These are phyloP conservation scores for Aspergillus bertholletiae DNA, from an alignment of 495 filamentous ascomycete species.

Conservation along the genomic window DNA sequence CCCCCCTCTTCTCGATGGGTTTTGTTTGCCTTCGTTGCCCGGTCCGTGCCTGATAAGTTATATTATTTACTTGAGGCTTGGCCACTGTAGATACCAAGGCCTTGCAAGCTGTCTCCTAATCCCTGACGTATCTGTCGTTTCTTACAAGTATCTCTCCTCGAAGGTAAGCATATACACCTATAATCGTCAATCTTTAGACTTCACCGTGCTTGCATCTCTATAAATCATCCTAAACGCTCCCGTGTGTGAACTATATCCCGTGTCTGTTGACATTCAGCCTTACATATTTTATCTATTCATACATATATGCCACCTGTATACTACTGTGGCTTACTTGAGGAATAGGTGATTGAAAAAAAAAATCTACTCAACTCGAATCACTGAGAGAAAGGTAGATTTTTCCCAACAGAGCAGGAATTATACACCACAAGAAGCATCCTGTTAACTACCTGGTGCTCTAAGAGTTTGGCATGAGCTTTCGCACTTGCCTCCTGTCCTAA, in stretches of 20 bases:
- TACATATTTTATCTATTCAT: background rate
- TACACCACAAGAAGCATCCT: background rate
- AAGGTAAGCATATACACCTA: background rate
- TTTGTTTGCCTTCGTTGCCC: background rate
- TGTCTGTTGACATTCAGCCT: background rate
- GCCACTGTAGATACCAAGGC: background rate
- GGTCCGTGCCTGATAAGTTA: background rate
- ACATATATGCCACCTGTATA: background rate
- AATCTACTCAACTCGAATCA: background rate
- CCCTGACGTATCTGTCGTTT: background rate
- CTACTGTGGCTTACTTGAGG: background rate
- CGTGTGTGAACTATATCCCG: background rate
- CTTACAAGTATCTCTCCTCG: background rate
- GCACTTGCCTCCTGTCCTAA: background rate
- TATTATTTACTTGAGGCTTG: background rate
- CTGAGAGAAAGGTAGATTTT: background rate
- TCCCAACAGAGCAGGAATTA: background rate
- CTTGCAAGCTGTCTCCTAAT: background rate
- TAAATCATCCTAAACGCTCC: background rate
- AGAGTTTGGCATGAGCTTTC: background rate
- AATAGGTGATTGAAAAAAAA: background rate
- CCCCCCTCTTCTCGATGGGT: background rate
- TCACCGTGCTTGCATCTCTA: too few species aligned
- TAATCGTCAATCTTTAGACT: too few species aligned
- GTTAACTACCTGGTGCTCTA: background rate